These are phyloP conservation scores for Pinus taeda DNA, from an alignment of 75 land plant species.

Conservation along the genomic window DNA sequence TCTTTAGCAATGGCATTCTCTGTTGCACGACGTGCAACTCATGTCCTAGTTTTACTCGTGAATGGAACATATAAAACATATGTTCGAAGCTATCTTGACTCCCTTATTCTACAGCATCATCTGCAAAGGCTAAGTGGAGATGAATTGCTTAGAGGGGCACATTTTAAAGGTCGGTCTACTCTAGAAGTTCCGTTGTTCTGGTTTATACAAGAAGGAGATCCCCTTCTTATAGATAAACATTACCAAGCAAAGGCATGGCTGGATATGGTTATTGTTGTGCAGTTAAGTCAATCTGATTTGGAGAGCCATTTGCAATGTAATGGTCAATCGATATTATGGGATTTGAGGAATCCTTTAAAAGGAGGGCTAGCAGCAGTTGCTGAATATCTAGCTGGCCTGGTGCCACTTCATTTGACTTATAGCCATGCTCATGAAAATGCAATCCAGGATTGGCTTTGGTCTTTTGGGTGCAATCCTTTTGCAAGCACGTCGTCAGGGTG, in stretches of 20 bases:
- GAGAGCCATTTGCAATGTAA: slow-evolving; percentile 95
- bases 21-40: slow-evolving; percentile 81
- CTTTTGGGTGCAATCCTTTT: slow-evolving; percentile 73
- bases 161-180: slow-evolving; percentile 52
- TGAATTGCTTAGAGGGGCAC: slow-evolving; percentile 21
- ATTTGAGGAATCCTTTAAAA: slow-evolving; percentile 78
- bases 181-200: slow-evolving; percentile 93
- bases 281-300: slow-evolving; percentile 74
- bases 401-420: slow-evolving; percentile 84
- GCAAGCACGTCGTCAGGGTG: slow-evolving; percentile 80
- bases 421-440: slow-evolving; percentile 90
- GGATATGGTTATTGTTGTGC: slow-evolving; percentile 93
- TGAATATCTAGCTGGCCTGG: slow-evolving; percentile 83
- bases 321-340: slow-evolving; percentile 75
- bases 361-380: slow-evolving; percentile 81
- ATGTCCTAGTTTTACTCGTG: slow-evolving; percentile 51
- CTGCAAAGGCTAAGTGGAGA: no score
- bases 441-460: slow-evolving; percentile 95
- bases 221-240: slow-evolving; percentile 87
- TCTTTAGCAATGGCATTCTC: slow-evolving; percentile 27
- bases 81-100: slow-evolving; percentile 61
- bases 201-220: slow-evolving; percentile 76
- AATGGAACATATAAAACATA: slow-evolving; percentile 43
- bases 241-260: slow-evolving; percentile 84
- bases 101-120: no score